phyloP scores from a whole-genome alignment of 1,139 yeast genomes.

The Kodamaea sp. region DNA sequence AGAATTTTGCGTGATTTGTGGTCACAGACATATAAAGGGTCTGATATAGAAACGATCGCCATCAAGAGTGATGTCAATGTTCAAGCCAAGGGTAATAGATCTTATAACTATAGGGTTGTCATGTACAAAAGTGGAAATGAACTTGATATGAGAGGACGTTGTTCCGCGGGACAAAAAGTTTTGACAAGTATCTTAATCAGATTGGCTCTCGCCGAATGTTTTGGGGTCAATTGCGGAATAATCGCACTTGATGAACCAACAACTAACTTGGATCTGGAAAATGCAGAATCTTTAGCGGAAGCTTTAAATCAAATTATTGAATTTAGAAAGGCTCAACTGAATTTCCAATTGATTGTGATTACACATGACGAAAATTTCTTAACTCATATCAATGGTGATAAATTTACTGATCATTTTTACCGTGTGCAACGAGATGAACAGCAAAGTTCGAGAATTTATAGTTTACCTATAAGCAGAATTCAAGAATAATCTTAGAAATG shows the following conservation, averaged over 20 bases:
- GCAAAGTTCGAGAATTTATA: slow-evolving; percentile 68
- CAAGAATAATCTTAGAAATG: slow-evolving; percentile 18
- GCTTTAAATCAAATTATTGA: slow-evolving; percentile 76
- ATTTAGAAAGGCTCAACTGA: slow-evolving; percentile 69
- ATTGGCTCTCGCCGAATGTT: slow-evolving; percentile 90
- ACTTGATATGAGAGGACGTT: slow-evolving; percentile 95
- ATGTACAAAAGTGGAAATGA: slow-evolving; percentile 93
- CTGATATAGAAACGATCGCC: slow-evolving; percentile 89
- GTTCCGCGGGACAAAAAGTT: slow-evolving; percentile 98
- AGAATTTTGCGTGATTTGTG: slow-evolving; percentile 84
- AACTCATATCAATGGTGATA: slow-evolving; percentile 77
- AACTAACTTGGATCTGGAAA: slow-evolving; percentile 87
- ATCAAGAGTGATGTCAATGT: slow-evolving; percentile 76
- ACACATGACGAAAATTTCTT: slow-evolving; percentile 95
- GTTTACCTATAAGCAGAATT: slow-evolving; percentile 41
- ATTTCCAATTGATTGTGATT: slow-evolving; percentile 90
- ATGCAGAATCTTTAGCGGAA: slow-evolving; percentile 81
- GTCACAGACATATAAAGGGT: slow-evolving; percentile 91
- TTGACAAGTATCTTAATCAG: slow-evolving; percentile 89
- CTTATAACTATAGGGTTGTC: slow-evolving; percentile 90
- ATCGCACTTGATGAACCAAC: slow-evolving; percentile 98
- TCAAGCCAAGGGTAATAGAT: slow-evolving; percentile 56
- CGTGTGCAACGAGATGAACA: slow-evolving; percentile 76
- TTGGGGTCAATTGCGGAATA: slow-evolving; percentile 92
- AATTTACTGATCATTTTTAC: slow-evolving; percentile 87